These are phyloP conservation scores for Hyphopichia fennica DNA, from an alignment of 1,139 yeast genomes.

Conservation along the genomic window DNA sequence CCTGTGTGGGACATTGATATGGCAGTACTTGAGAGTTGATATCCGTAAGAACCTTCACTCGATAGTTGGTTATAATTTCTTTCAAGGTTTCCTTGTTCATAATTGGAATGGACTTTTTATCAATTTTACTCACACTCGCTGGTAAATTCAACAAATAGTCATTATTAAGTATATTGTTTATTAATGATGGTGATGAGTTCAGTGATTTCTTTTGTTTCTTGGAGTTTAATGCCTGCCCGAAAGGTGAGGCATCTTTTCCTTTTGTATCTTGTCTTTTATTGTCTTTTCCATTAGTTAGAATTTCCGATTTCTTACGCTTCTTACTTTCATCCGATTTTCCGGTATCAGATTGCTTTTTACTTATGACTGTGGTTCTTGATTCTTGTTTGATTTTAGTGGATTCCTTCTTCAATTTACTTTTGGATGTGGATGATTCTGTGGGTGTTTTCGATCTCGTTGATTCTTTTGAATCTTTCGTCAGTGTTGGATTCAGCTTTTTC, in stretches of 20 bases:
- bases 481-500: background rate
- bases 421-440: constrained; percentile 3
- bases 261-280: constrained; percentile 5
- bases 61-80: constrained; percentile 14
- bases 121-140: constrained; percentile 8
- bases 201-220: constrained; percentile 1
- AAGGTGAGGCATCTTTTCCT: background rate
- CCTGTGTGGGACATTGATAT: constrained; percentile 20
- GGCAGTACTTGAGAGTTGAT: constrained; percentile 19
- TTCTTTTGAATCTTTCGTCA: constrained; percentile 7
- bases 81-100: constrained; percentile 11
- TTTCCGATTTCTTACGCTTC: constrained; percentile 4
- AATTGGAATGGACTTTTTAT: constrained; percentile 12
- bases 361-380: background rate
- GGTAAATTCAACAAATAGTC: constrained; percentile 18
- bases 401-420: constrained; percentile 2
- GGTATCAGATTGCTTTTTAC: background rate
- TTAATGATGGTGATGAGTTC: constrained; percentile 5
- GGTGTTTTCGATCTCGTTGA: constrained; percentile 4
- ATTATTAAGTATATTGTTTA: constrained; percentile 17
- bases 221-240: too few relatives aligned
- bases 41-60: constrained; percentile 24
- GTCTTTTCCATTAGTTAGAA: background rate
- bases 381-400: background rate
- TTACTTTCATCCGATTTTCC: background rate